Conservation (phyloP, 2,329 filamentous ascomycete species). For the Xylaria sp. region DNA sequence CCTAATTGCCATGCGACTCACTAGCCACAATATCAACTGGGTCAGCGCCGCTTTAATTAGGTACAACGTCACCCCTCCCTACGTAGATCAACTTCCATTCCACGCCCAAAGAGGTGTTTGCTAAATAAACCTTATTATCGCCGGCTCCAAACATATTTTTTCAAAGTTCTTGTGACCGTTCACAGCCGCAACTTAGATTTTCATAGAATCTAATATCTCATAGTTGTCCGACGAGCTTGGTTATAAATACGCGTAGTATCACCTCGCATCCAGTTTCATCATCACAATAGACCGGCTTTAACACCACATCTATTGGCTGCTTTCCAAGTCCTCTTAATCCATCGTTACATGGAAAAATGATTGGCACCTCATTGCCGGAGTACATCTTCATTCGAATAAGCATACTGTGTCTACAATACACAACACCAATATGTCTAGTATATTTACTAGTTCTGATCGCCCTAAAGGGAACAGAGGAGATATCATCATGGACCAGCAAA, state of each 20-base stretch:
- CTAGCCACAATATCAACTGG: neutral
- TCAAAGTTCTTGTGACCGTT: neutral
- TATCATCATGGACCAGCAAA: constrained; percentile 37
- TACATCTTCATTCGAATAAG: constrained; percentile 58
- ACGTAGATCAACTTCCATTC: neutral
- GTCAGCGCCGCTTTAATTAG: neutral
- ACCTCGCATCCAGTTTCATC: neutral
- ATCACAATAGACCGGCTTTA: neutral
- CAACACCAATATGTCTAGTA: constrained; percentile 53
- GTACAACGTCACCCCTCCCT: neutral
- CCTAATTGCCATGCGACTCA: neutral
- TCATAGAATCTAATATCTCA: neutral
- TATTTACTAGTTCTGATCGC: constrained; percentile 46
- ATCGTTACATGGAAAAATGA: constrained; percentile 41
- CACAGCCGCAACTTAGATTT: neutral
- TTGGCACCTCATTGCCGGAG: constrained; percentile 50
- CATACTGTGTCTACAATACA: constrained; percentile 58
- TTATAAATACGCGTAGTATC: neutral
- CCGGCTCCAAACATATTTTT: neutral
- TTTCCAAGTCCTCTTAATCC: neutral
- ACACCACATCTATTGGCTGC: neutral
- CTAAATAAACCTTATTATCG: neutral
- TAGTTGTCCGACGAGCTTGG: neutral
- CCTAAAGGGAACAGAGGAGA: constrained; percentile 32
- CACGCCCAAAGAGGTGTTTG: neutral